Evolutionary conservation across 495 filamentous ascomycete genomes (phyloP).

Genomic region (Schizothecium vesticola): DNA sequence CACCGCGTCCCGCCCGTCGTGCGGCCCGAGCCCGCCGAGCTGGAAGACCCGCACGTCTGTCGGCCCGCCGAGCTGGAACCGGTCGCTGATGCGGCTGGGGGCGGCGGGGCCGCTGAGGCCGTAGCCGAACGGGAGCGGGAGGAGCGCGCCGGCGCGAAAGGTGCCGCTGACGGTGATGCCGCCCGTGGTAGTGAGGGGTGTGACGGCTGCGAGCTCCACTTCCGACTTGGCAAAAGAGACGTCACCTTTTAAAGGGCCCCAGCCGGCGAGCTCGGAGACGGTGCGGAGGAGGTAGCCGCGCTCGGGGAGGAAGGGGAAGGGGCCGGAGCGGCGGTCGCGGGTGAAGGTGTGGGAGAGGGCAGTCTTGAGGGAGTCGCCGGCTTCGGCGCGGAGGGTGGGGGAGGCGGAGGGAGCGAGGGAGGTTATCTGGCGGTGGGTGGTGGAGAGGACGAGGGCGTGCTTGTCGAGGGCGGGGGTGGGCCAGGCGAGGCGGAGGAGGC

Average conservation of each 20-base stretch:
- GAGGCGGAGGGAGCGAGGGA: conserved; percentile 67
- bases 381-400: conserved; percentile 71
- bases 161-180: conserved; percentile 57
- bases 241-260: conserved; percentile 78
- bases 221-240: conserved; percentile 87
- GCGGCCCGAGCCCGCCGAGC: conserved; percentile 79
- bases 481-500: conserved; percentile 70
- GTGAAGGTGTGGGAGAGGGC: conserved; percentile 76
- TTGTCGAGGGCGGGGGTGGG: conserved; percentile 49
- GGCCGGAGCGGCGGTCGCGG: conserved; percentile 54
- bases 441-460: conserved; percentile 74
- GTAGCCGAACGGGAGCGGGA: conserved; percentile 52
- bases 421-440: conserved; percentile 84
- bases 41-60: conserved; percentile 94
- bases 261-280: conserved; percentile 76
- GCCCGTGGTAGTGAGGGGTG: conserved; percentile 68
- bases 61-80: conserved; percentile 89
- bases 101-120: conserved; percentile 48
- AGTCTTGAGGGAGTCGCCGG: conserved; percentile 87
- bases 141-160: conserved; percentile 52
- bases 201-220: conserved; percentile 67
- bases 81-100: conserved; percentile 82
- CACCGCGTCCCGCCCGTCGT: conserved; percentile 75
- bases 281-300: conserved; percentile 73
- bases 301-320: conserved; percentile 70